Percentiles rank a stretch among this genome's conserved stretches.
Evolutionary conservation across 176 grass and related monocot genomes (phyloP).

Genomic region (Puccinellia tenuiflora): DNA sequence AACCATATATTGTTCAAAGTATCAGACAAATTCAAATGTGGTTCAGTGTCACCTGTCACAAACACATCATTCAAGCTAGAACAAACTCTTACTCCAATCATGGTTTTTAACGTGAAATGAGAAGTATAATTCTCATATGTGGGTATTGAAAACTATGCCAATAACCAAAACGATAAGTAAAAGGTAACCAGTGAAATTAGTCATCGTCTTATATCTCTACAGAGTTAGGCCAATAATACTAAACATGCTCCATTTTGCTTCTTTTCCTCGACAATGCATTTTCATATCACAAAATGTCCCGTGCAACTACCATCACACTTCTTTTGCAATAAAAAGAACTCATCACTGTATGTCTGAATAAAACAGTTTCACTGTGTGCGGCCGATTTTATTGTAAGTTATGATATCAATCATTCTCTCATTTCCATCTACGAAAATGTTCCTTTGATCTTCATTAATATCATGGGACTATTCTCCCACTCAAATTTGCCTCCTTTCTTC

Average conservation of each 20-base stretch:
- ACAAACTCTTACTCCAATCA: background rate
- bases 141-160: background rate
- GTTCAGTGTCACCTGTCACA: background rate
- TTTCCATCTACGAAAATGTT: background rate
- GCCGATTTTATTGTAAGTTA: background rate
- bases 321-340: too few species aligned
- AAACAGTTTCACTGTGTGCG: background rate
- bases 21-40: background rate
- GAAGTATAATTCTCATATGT: background rate
- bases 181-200: background rate
- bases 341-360: too few species aligned
- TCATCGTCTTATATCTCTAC: background rate
- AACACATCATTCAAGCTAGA: background rate
- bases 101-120: background rate
- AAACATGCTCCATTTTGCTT: background rate
- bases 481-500: background rate
- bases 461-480: background rate
- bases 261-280: background rate
- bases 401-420: background rate
- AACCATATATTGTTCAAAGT: background rate
- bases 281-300: background rate
- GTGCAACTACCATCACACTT: background rate
- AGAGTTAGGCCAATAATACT: background rate
- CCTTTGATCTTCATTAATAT: background rate
- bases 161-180: background rate